A percentile compares a stretch with the other conserved stretches of the same genome.
Conservation (phyloP, 306 rosid species). For the Cicer cuneatum region DNA sequence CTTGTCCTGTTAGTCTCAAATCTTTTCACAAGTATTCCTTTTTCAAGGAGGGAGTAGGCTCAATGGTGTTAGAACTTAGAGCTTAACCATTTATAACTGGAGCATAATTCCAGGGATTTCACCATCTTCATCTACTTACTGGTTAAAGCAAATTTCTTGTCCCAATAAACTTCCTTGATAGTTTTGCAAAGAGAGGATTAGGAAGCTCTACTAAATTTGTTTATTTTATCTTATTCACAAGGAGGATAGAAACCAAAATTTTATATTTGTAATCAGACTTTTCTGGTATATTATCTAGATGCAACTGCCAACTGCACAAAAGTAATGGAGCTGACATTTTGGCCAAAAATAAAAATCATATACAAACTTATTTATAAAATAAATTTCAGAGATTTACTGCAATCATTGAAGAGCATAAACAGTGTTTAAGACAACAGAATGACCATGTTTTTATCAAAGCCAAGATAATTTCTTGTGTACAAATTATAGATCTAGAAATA, state of each 20-base stretch:
- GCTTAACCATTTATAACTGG: slow-evolving; percentile 15
- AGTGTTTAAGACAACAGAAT: slow-evolving; percentile 22
- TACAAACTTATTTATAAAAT: slow-evolving; percentile 12
- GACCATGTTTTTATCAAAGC: slow-evolving; percentile 2
- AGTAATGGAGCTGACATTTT: slow-evolving; percentile 4
- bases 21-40: background rate
- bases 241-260: background rate
- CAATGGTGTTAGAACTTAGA: background rate
- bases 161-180: slow-evolving; percentile 20
- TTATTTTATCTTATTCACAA: slow-evolving; percentile 16
- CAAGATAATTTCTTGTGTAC: slow-evolving; percentile 3
- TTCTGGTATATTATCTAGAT: slow-evolving; percentile 28
- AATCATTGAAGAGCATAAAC: background rate
- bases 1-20: slow-evolving; percentile 3
- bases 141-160: slow-evolving; percentile 11
- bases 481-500: slow-evolving; percentile 28
- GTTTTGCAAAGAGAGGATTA: background rate
- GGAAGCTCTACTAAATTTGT: slow-evolving; percentile 8
- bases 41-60: background rate
- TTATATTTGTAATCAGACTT: slow-evolving; percentile 7
- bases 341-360: slow-evolving; percentile 19
- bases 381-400: background rate
- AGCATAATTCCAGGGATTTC: slow-evolving; percentile 21
- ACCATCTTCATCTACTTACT: slow-evolving; percentile 13
- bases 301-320: slow-evolving; percentile 14